Base-by-base conservation (phyloP, 371 early-diverging fungal species). In the Mortierella sp. region DNA sequence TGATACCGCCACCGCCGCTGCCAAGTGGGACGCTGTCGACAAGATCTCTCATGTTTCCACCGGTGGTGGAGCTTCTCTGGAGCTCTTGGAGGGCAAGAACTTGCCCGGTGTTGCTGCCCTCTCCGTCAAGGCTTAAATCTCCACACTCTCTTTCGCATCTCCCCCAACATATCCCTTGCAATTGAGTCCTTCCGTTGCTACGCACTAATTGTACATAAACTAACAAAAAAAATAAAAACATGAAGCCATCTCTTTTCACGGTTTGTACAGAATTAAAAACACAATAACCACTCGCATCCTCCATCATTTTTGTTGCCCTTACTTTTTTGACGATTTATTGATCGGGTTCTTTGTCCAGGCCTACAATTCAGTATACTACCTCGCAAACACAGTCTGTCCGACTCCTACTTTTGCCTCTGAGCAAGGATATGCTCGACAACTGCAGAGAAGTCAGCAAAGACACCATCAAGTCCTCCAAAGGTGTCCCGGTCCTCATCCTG, bases 1-100 rank as follows among this genome's bases (percentile, higher is more conserved):
- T 88, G 99, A 99, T 89, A 99, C 99, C 71, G 98, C 99, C 74
- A 98, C 99, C 60, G 99, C 98, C 89, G 99, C 96, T 75, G 95
- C 97, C 76, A 95, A 98, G 88, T 97, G 96, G 93, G 89, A 90
- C 75, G 91, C 94, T 77, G 97, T 95, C 79, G 95, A 93, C 80
- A 94, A 96, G 88, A 96, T 99, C 89, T 95, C 95, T 79, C 99
- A 99, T 90, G 97, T 99, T 81, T 95, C 96, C 75, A 99, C 99
- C 75, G 99, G 99, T 87, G 99, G 99, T 76, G 99, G 99, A 91
- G 98, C 99, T 68, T 94, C 95, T 73, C 92, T 99, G 78, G 99
- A 99, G 92, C 93, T 99, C 46, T 92, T 99, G 77, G 99, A 99
- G 91, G 99, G 97, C 81, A 93, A 93, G 87, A 80, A 85, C 46